A percentile compares a stretch with the other conserved stretches of the same genome.
Evolutionary conservation across 2,329 filamentous ascomycete species (phyloP).

Genomic region (Phyllosticta capitalensis): DNA sequence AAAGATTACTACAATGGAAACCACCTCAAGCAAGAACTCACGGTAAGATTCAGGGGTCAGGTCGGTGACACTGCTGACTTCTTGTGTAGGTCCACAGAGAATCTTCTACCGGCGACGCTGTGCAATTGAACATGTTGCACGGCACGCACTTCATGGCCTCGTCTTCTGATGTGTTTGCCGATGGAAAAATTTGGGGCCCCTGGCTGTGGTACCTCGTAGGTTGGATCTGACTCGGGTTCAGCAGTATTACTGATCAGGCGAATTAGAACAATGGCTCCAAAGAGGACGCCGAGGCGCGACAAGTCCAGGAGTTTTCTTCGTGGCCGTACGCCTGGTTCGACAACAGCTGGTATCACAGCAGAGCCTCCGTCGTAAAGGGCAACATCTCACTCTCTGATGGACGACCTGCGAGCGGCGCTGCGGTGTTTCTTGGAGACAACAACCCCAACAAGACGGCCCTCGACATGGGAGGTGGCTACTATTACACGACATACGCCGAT

Average conservation of each 20-base stretch:
- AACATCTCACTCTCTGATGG: conserved; percentile 39
- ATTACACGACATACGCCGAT: conserved; percentile 41
- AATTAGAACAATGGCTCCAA: conserved; percentile 39
- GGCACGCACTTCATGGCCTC: conserved; percentile 40
- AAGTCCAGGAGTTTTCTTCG: conserved; percentile 31
- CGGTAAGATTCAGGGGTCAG: conserved; percentile 14
- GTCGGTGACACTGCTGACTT: not conserved
- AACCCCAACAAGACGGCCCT: conserved; percentile 36
- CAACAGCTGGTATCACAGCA: conserved; percentile 38
- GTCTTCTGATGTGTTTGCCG: conserved; percentile 30
- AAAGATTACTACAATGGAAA: conserved; percentile 34
- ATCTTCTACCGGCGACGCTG: conserved; percentile 40
- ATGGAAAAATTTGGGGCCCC: conserved; percentile 29
- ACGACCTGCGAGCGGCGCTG: conserved; percentile 38
- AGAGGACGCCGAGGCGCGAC: conserved; percentile 32
- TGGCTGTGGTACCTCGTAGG: conserved; percentile 29
- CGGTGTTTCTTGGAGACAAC: conserved; percentile 43
- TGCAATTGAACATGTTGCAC: conserved; percentile 47
- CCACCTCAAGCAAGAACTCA: conserved; percentile 45
- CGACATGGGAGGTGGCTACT: conserved; percentile 40
- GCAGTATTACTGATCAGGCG: not conserved
- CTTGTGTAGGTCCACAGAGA: conserved; percentile 35
- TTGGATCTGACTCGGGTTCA: not conserved
- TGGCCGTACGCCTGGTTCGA: conserved; percentile 45
- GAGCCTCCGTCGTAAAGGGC: conserved; percentile 36